Base-by-base conservation (phyloP, 176 grass and related monocot species). In the Typha latifolia region DNA sequence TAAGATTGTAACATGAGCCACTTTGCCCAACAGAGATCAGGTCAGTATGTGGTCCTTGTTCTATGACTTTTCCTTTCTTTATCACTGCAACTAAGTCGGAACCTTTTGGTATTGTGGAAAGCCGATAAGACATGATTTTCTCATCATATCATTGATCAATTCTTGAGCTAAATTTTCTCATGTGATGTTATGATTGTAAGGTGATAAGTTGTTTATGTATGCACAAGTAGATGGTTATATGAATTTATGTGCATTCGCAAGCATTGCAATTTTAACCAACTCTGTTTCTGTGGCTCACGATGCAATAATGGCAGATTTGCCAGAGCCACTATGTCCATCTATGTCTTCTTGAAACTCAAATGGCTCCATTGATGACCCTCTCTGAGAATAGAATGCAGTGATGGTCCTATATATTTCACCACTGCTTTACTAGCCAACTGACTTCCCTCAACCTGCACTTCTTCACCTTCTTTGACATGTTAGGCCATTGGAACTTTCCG, bases 61-160 rank as follows among this genome's bases (percentile, higher is more conserved):
- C 86, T 18, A 32, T 75, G 49, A 79, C 82, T 70, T 47, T 71
- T 32, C 86, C 86, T 18, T 78, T 32, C 57, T 73, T 78, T 3
- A 85, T 71, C 47, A 84, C 74, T 1, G 86, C 78, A 16, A 89
- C 81, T 67, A 29, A 11, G 71, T 84, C 82, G 0, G 63, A n/a
- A n/a, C 68, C 57, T 76, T 76, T 48, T 81, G 63, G 63, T 18
- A 89, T 69, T 10, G 78, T 89, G 37, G 71, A 76, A 19, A 89
- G 78, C 49, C 75, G 72, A 67, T 89, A 82, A n/a, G 82, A 82
- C 43, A 89, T 78, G 15, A 89, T 72, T 82, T 74, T 51, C 49
- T 68, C 78, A 89, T 48, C 78, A 89, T 78, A 82, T 64, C 21
- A 71, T 89, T 74, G 1, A 89, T 16, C 22, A 74, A 74, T 34